Percentiles rank a stretch among this genome's conserved stretches.
phyloP scores from a whole-genome alignment of 352 stramenopile species.

The Globisporangium mamillatum region DNA sequence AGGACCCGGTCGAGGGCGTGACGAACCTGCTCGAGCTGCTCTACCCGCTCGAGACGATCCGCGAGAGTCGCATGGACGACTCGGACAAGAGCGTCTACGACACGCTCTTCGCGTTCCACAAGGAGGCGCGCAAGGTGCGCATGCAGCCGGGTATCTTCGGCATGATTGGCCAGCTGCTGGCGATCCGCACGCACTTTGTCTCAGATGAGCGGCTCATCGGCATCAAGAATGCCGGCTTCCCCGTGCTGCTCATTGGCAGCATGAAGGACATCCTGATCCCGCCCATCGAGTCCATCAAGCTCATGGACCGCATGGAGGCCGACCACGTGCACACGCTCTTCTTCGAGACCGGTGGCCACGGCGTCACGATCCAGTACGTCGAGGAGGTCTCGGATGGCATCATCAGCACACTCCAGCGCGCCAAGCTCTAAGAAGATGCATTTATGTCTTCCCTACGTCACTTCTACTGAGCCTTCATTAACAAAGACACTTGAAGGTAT shows the following conservation, averaged over 20 bases:
- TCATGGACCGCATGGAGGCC: slow-evolving; percentile 16
- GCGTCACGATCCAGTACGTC: slow-evolving; percentile 26
- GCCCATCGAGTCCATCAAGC: slow-evolving; percentile 10
- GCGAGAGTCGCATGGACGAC: slow-evolving; percentile 26
- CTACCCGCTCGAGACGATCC: slow-evolving; percentile 42
- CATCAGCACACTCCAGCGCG: neutral
- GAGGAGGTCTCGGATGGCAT: slow-evolving; percentile 25
- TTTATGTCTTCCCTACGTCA: no score
- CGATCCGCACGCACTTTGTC: slow-evolving; percentile 43
- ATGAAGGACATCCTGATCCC: slow-evolving; percentile 49
- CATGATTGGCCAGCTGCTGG: slow-evolving; percentile 22
- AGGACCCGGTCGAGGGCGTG: slow-evolving; percentile 33
- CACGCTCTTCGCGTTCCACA: slow-evolving; percentile 39
- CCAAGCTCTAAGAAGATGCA: neutral
- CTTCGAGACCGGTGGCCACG: slow-evolving; percentile 23
- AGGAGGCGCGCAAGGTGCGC: slow-evolving; percentile 20
- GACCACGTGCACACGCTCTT: slow-evolving; percentile 24
- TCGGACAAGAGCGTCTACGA: slow-evolving; percentile 1
- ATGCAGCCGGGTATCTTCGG: neutral
- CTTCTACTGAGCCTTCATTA: no score
- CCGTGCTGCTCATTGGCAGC: slow-evolving; percentile 46
- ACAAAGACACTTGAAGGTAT: no score
- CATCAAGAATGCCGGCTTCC: slow-evolving; percentile 39
- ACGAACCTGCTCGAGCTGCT: slow-evolving; percentile 49
- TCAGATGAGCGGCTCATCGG: slow-evolving; percentile 40